Conservation (phyloP, 108 stramenopile species). For the Skeletonema marinoi region DNA sequence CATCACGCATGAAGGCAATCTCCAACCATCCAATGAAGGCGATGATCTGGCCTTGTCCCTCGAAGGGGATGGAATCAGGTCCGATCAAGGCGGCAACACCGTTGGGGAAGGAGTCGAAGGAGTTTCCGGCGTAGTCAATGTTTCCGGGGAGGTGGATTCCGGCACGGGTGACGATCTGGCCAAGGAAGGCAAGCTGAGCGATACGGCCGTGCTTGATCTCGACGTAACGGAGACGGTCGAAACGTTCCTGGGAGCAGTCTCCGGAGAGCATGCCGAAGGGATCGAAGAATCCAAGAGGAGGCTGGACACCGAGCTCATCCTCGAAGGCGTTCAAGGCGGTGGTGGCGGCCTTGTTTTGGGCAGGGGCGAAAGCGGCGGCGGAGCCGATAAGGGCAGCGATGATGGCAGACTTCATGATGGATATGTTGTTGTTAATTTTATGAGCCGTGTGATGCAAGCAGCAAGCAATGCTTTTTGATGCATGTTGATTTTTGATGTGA, state of each 20-base stretch:
- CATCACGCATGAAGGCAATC: conserved; percentile 32
- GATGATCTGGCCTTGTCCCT: no score
- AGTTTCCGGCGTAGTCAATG: conserved; percentile 63
- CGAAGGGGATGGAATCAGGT: conserved; percentile 31
- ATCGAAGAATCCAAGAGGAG: conserved; percentile 34
- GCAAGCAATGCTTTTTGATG: no score
- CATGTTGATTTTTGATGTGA: no score
- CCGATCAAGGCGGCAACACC: conserved; percentile 54
- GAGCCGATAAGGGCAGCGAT: conserved; percentile 13
- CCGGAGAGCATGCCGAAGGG: conserved; percentile 57
- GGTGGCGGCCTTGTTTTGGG: conserved; percentile 10
- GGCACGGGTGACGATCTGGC: no score
- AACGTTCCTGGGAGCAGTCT: conserved; percentile 46
- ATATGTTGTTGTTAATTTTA: no score
- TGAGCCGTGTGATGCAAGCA: no score
- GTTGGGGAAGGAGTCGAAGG: conserved; percentile 60
- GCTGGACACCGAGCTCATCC: no score
- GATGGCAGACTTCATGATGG: conserved; percentile 19
- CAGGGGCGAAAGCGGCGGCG: conserved; percentile 26
- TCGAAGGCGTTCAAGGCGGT: no score
- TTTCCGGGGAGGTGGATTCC: conserved; percentile 65
- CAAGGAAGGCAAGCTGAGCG: conserved; percentile 19
- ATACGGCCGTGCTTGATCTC: conserved; percentile 70
- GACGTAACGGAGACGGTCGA: conserved; percentile 44
- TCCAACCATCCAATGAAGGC: no score